These are phyloP conservation scores for Ramaria sp. DNA, from an alignment of 768 basidiomycete genomes.

Conservation along the genomic window DNA sequence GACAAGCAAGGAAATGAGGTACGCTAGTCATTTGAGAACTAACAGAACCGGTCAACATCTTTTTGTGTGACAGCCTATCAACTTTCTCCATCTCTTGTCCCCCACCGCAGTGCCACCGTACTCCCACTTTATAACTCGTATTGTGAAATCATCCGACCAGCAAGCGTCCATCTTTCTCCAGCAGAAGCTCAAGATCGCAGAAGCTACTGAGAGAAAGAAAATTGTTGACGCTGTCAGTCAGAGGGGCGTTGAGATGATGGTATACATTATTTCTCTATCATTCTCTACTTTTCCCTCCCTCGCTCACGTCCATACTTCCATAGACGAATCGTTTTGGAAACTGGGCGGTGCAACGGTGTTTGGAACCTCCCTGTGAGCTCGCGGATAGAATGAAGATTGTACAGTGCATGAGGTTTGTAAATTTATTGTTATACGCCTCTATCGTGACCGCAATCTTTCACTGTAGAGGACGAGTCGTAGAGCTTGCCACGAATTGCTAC, in stretches of 20 bases:
- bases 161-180: slow-evolving; percentile 86
- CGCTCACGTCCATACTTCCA: neutral
- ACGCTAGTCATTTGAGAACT: slow-evolving; percentile 2
- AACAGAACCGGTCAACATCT: neutral
- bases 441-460: neutral
- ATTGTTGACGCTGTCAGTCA: slow-evolving; percentile 82
- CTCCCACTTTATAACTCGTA: slow-evolving; percentile 68
- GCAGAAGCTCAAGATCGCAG: slow-evolving; percentile 83
- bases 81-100: slow-evolving; percentile 76
- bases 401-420: slow-evolving; percentile 66
- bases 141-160: slow-evolving; percentile 84
- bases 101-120: slow-evolving; percentile 82
- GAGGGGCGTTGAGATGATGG: slow-evolving; percentile 88
- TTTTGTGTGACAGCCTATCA: slow-evolving; percentile 54
- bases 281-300: neutral
- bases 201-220: slow-evolving; percentile 62
- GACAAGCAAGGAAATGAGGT: slow-evolving; percentile 37
- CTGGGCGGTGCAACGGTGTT: slow-evolving; percentile 82
- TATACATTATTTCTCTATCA: neutral
- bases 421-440: neutral
- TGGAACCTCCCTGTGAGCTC: slow-evolving; percentile 65
- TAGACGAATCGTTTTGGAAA: slow-evolving; percentile 62
- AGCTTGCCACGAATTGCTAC: slow-evolving; percentile 82
- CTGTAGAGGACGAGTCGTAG: slow-evolving; percentile 70
- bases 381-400: slow-evolving; percentile 78